Evolutionary conservation across 1,284 basidiomycete species (phyloP).

Genomic region (Austropuccinia psidii): DNA sequence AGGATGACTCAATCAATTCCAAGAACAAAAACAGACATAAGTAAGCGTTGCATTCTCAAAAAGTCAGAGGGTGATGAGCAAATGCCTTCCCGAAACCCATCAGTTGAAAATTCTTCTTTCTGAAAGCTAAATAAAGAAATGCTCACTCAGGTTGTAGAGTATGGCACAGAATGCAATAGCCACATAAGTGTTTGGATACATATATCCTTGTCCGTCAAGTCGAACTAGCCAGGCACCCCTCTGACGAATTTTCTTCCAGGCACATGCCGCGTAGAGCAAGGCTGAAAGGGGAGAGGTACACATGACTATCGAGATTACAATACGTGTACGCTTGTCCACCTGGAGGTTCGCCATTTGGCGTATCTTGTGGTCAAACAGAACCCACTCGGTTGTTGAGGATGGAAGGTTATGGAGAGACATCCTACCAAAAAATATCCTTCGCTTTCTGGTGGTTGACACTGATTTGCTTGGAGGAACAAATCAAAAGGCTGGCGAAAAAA

Average conservation of each 20-base stretch:
- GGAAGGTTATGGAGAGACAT: no score
- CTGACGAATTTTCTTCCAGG: neutral
- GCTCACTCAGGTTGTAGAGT: neutral
- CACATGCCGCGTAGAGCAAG: constrained; percentile 6
- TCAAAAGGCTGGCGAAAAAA: no score
- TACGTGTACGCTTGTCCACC: neutral
- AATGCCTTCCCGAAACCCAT: neutral
- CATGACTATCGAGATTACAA: constrained; percentile 5
- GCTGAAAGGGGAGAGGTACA: neutral
- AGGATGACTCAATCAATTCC: neutral
- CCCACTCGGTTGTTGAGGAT: neutral
- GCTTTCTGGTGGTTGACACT: no score
- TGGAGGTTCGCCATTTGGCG: neutral
- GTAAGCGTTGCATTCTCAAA: neutral
- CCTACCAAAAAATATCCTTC: no score
- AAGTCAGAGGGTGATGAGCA: neutral
- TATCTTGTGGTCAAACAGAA: neutral
- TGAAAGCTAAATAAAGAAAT: neutral
- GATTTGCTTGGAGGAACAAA: no score
- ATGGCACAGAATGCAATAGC: neutral
- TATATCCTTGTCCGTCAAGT: constrained; percentile 1
- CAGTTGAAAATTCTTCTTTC: neutral
- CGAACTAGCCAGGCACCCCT: neutral
- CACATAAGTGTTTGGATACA: neutral
- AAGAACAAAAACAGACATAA: neutral